phyloP scores from a whole-genome alignment of 176 grass and related monocot genomes.

The Zea mays region DNA sequence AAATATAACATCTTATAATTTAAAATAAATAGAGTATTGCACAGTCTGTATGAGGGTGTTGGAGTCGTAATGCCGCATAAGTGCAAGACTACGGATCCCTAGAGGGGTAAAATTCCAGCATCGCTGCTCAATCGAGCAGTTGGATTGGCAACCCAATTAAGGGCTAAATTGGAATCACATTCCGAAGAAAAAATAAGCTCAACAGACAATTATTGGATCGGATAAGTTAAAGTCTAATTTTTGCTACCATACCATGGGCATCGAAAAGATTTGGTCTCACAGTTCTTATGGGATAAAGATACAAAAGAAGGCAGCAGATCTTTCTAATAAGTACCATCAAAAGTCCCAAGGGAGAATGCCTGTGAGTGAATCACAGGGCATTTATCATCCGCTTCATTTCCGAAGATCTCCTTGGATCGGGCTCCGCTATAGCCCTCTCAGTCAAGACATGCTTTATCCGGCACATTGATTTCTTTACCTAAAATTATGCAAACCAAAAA shows the following conservation, averaged over 20 bases:
- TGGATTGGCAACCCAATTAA: background rate
- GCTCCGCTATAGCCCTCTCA: constrained; percentile 85
- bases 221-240: background rate
- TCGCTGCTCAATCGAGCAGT: background rate
- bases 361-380: constrained; percentile 39
- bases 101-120: background rate
- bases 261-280: background rate
- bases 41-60: too few species aligned
- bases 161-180: background rate
- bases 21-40: too few species aligned
- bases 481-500: constrained; percentile 26
- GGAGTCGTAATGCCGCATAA: too few species aligned
- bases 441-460: constrained; percentile 97
- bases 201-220: constrained; percentile 27
- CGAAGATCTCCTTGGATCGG: constrained; percentile 70
- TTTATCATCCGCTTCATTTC: constrained; percentile 99
- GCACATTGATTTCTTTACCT: constrained; percentile 90
- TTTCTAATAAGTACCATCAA: constrained; percentile 8
- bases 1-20: too few species aligned
- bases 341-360: background rate
- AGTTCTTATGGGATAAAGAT: constrained; percentile 12
- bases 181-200: background rate
- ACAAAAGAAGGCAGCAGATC: constrained; percentile 35
- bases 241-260: background rate
- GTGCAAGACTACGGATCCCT: too few species aligned